Evolutionary conservation across 2,329 filamentous ascomycete genomes (phyloP).

Genomic region (Phialophora expanda): DNA sequence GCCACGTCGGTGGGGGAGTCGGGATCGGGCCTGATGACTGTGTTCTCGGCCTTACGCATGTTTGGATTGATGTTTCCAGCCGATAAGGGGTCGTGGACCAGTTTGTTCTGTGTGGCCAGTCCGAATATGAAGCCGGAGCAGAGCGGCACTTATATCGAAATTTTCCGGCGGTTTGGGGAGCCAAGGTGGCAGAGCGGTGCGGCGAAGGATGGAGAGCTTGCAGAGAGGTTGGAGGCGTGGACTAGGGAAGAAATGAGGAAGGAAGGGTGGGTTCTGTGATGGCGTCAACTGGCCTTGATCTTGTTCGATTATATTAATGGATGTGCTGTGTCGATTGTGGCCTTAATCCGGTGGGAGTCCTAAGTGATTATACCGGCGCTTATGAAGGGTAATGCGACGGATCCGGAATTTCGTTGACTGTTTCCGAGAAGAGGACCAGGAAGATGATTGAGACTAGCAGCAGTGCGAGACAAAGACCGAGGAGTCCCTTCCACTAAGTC

Average conservation of each 20-base stretch:
- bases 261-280: slow-evolving; percentile 7
- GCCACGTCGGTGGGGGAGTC: slow-evolving; percentile 16
- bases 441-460: no score
- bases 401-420: no score
- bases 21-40: slow-evolving; percentile 37
- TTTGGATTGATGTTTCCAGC: slow-evolving; percentile 26
- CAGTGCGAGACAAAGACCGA: no score
- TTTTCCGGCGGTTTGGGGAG: slow-evolving; percentile 44
- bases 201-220: slow-evolving; percentile 44
- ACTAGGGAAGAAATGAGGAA: slow-evolving; percentile 42
- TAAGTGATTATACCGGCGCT: no score
- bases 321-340: background rate
- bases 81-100: slow-evolving; percentile 47
- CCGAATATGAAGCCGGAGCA: slow-evolving; percentile 41
- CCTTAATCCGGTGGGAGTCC: no score
- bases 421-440: no score
- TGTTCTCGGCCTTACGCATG: slow-evolving; percentile 23
- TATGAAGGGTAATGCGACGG: no score
- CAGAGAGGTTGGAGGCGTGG: slow-evolving; percentile 51
- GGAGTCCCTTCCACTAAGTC: no score
- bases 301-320: no score
- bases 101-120: slow-evolving; percentile 47
- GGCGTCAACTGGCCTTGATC: background rate
- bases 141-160: slow-evolving; percentile 50
- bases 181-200: slow-evolving; percentile 40